Base-by-base conservation (phyloP, 2,329 filamentous ascomycete species). In the Aspergillus novoparasiticus region DNA sequence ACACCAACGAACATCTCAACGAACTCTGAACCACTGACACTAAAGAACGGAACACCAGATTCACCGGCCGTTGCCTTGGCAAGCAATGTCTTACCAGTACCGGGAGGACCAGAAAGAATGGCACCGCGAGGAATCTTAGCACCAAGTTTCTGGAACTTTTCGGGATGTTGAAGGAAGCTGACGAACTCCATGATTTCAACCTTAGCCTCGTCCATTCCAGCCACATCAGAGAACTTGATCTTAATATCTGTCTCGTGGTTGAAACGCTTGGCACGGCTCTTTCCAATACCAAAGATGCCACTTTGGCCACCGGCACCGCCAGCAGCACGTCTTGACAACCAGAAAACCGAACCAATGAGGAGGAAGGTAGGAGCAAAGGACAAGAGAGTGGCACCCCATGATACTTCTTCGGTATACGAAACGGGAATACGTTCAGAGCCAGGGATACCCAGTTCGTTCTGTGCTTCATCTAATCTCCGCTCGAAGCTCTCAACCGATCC, bases 1-100 rank as follows among this genome's bases (percentile, higher is more conserved):
- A 99, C 95, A 87, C 95, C 95, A 58, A 99, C 95, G 76, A 99
- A 99, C 94, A 99, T 99, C 81, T 99, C 95, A 36, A 99, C 94
- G 75, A 99, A 99, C 78, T 99, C 95, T 56, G 95, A 99, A 76
- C 95, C 95, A 78, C 93, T 97, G 72, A 99, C 95, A 73, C 92
- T 97, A 86, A 94, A 99, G 85, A 99, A 99, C 0, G 95, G 95
- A 36, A 99, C 95, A 50, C 91, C 90, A 30, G 95, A 97, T 82
- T 99, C 95, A 76, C 95, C 95, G 57, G 95, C 95, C 11, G 95
- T 99, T 16, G 95, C 95, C 83, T 99, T 99, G 66, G 95, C 95
- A 53, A 99, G 87, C 65, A 99, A 83, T 2, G 95, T 99, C 83
- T 99, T 99, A 89, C 95, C 95, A 55, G 95, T 99, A 84, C 95